Percentiles rank a stretch among this genome's conserved stretches.
These are phyloP conservation scores for Coemansia sp. DNA, from an alignment of 192 early-diverging fungal species.

Conservation along the genomic window DNA sequence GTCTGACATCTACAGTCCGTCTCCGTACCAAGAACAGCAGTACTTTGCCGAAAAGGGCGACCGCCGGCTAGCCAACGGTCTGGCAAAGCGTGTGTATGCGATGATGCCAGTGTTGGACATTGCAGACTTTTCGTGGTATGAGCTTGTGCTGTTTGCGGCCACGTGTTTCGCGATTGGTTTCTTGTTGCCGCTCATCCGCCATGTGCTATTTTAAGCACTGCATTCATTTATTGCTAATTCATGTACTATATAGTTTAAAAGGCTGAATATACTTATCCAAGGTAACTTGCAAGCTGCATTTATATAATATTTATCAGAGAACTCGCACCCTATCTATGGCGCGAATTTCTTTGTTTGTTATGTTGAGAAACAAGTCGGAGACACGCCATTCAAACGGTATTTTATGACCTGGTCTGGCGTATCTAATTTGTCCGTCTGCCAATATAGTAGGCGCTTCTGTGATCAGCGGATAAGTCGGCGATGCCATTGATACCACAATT, in stretches of 20 bases:
- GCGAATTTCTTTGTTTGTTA: background rate
- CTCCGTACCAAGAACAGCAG: slow-evolving; percentile 1
- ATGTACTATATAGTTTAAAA: slow-evolving; percentile 3
- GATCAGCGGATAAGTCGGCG: slow-evolving; percentile 9
- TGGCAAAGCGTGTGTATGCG: slow-evolving; percentile 40
- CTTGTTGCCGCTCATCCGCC: slow-evolving; percentile 34
- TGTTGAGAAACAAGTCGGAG: background rate
- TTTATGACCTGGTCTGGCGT: background rate
- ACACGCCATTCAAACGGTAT: background rate
- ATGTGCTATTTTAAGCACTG: slow-evolving; percentile 7
- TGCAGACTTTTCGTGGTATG: slow-evolving; percentile 52
- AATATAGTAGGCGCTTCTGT: background rate
- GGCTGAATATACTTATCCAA: slow-evolving; percentile 19
- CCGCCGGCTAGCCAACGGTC: slow-evolving; percentile 15
- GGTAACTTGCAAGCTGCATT: slow-evolving; percentile 19
- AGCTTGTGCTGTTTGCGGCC: slow-evolving; percentile 47
- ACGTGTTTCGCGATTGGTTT: slow-evolving; percentile 41
- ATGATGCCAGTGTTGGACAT: slow-evolving; percentile 45
- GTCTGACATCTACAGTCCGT: slow-evolving; percentile 25
- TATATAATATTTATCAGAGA: no score
- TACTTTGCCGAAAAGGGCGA: slow-evolving; percentile 15
- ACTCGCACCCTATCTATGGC: no score
- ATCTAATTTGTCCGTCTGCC: background rate
- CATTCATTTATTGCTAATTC: slow-evolving; percentile 3
- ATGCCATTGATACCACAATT: slow-evolving; percentile 19